These are phyloP conservation scores for Croton setiger DNA, from an alignment of 441 rosid species.

Conservation along the genomic window DNA sequence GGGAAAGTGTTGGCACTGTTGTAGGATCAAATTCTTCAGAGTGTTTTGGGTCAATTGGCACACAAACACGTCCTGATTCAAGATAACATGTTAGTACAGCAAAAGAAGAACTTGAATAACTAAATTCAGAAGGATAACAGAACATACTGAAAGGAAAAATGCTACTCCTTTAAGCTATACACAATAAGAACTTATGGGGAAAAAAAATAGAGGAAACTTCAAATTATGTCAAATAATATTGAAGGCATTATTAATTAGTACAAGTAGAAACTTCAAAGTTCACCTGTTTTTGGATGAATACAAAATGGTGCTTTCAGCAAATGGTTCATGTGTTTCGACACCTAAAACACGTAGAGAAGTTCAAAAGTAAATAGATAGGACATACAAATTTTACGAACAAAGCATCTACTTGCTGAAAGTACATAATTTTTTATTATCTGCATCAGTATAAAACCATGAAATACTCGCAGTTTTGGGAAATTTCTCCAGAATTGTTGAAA, in stretches of 20 bases:
- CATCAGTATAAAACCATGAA: background rate
- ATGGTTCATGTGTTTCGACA: constrained; percentile 95
- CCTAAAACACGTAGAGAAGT: constrained; percentile 37
- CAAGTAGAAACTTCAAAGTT: background rate
- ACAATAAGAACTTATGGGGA: too few relatives aligned
- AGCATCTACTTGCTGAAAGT: background rate
- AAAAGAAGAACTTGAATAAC: background rate
- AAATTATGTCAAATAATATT: constrained; percentile 1
- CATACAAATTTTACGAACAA: background rate
- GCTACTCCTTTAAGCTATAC: too few relatives aligned
- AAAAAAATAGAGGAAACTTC: background rate
- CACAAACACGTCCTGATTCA: constrained; percentile 75
- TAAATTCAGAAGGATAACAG: background rate
- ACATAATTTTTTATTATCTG: background rate
- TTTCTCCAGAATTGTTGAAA: background rate
- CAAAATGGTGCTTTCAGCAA: constrained; percentile 98
- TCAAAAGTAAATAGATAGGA: constrained; percentile 6
- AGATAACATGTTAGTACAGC: constrained; percentile 2
- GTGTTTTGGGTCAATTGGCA: constrained; percentile 74
- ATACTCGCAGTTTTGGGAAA: background rate
- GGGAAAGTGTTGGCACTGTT: constrained; percentile 73
- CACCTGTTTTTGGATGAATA: constrained; percentile 93
- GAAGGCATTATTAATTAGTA: background rate
- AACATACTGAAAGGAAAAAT: background rate
- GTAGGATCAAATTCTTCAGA: constrained; percentile 91